Base-by-base conservation (phyloP, 306 rosid species). In the Abrus precatorius region DNA sequence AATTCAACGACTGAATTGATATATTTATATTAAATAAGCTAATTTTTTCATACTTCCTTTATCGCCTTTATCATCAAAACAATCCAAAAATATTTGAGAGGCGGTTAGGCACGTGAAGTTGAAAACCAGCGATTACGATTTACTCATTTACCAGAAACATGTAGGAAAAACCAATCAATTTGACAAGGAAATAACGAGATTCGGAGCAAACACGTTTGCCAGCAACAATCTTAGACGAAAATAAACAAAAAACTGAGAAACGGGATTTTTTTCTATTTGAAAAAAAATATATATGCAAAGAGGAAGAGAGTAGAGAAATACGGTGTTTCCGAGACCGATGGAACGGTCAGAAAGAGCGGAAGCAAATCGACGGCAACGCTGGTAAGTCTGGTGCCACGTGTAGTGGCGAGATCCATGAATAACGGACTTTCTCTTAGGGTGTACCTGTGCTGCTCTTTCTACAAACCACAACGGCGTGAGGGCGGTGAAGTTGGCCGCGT, bases 381-480 rank as follows among this genome's bases (percentile, higher is more conserved):
- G 89, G 76, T 95, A 95, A 33, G 99, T 95, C 11, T 90, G 89
- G 0, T 64, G 95, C 98, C 99, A 93, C 52, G 94, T 93, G 93
- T 91, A 90, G 69, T 66, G 88, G 10, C 70, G 92, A 20, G 97
- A 91, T 84, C 95, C 98, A 27, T 95, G 97, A 52, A 93, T 84
- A 59, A 95, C 36, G 1, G 99, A 93, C 5, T 32, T 67, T 84
- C 93, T 89, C 76, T 85, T 83, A 0, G 98, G 98, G 55, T 95
- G 98, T 12, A 90, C 94, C 84, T 76, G 27, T 67, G 99, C 91
- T 0, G 97, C 97, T 83, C 99, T 90, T 53, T 95, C 93, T 8
- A 95, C 79, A 83, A 93, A 91, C 98, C 94, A 91, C 52, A 95
- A 33, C 61, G 99, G 99, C 74, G 99, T 95, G 40, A 95, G 63